These are phyloP conservation scores for Botrytis tulipae DNA, from an alignment of 2,329 filamentous ascomycete genomes.

Conservation along the genomic window DNA sequence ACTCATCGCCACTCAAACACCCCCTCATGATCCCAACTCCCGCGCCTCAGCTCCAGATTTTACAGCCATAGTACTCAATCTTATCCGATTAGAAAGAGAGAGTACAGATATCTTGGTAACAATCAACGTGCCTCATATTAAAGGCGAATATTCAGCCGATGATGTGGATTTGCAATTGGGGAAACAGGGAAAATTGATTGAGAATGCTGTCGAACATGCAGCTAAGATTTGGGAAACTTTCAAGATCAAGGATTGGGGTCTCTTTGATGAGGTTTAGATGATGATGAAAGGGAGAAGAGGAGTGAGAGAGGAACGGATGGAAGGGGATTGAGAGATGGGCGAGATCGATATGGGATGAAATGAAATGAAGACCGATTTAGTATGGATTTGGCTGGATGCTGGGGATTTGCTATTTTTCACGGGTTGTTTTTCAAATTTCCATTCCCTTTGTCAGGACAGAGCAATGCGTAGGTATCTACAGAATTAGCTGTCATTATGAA, in stretches of 20 bases:
- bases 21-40: conserved; percentile 39
- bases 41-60: conserved; percentile 48
- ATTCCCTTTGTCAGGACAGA: not conserved
- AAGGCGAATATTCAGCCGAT: conserved; percentile 69
- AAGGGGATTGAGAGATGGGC: not conserved
- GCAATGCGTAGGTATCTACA: not conserved
- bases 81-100: conserved; percentile 73
- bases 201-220: conserved; percentile 65
- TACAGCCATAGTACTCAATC: conserved; percentile 72
- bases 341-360: not conserved
- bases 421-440: conserved; percentile 3
- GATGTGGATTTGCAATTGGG: conserved; percentile 67
- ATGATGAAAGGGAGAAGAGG: not conserved
- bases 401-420: not conserved
- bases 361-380: not conserved
- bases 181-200: conserved; percentile 65
- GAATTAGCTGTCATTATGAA: not conserved
- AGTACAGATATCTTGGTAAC: conserved; percentile 80
- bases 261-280: conserved; percentile 50
- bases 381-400: not conserved
- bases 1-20: conserved; percentile 64
- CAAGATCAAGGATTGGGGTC: conserved; percentile 74
- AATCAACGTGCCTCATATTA: conserved; percentile 83
- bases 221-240: conserved; percentile 69
- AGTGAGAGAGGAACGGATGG: not conserved